Base-by-base conservation (phyloP, 306 rosid genomes). In the Vigna angularis region DNA sequence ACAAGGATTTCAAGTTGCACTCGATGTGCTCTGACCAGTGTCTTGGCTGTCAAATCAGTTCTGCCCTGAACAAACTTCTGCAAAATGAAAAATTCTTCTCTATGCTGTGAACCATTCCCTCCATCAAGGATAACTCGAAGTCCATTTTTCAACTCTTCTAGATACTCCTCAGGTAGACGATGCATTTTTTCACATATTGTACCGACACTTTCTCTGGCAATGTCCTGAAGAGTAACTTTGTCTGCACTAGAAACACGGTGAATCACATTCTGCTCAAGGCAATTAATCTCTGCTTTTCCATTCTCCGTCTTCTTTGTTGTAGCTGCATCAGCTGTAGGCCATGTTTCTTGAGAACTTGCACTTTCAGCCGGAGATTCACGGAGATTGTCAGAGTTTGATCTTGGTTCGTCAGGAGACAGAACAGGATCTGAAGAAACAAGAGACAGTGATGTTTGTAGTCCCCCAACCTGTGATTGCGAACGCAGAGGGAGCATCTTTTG, bases 301-400 rank as follows among this genome's bases (percentile, higher is more conserved):
- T 89, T 89, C 81, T 89, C 94, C 91, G 88, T 81, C 86, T 88
- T 93, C 88, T 90, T 93, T 52, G 80, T 83, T 59, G 82, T 80
- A 11, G 67, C 78, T 9, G 88, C 85, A 84, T 89, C 91, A 0
- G 87, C 88, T 70, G 83, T 64, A 24, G 98, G 95, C 98, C 97
- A 93, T 22, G 97, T 93, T 72, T 93, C 98, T 61, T 80, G 89
- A 62, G 98, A 93, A 79, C 98, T 93, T 50, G 98, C 98, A 83
- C 98, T 93, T 85, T 93, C 97, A 30, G 97, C 81, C 0, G 95
- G 98, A 55, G 97, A 91, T 78, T 93, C 93, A 1, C 83, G 95
- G 30, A 81, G 66, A 24, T 93, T 86, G 70, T 91, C 97, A 52
- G 93, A 89, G 72, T 89, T 93, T 20, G 96, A 89, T 66, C 88